phyloP scores from a whole-genome alignment of 148 eudicot species.

The Silene conica region DNA sequence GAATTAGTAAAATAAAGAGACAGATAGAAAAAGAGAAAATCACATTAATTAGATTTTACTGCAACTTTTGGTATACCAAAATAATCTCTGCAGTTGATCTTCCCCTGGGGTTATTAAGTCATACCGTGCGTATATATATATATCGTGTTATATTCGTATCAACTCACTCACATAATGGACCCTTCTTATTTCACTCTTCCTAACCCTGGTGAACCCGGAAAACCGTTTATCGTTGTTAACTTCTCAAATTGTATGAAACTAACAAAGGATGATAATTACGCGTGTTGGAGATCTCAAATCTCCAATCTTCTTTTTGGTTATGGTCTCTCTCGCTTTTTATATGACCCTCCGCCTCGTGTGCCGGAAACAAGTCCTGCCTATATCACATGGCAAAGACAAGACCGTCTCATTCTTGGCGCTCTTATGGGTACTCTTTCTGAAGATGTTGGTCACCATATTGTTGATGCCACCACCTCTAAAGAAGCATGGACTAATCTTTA shows the following conservation, averaged over 20 bases:
- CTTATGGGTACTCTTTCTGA: neutral
- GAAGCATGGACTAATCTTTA: too few relatives aligned
- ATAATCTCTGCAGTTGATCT: too few relatives aligned
- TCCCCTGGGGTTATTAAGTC: too few relatives aligned
- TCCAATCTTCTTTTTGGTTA: neutral
- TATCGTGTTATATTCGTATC: too few relatives aligned
- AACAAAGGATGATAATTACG: neutral
- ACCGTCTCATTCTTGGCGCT: neutral
- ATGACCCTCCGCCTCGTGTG: too few relatives aligned
- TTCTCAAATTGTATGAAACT: neutral
- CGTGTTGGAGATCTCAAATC: neutral
- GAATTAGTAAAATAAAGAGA: too few relatives aligned
- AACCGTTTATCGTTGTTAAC: neutral
- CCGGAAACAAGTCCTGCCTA: neutral
- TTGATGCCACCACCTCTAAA: neutral
- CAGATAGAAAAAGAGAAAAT: too few relatives aligned
- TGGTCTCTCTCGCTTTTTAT: neutral
- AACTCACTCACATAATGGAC: too few relatives aligned
- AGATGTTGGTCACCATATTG: neutral
- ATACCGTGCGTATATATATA: too few relatives aligned
- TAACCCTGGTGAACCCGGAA: neutral
- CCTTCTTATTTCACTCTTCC: neutral
- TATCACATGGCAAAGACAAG: neutral
- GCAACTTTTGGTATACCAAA: too few relatives aligned
- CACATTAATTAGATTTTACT: too few relatives aligned